A percentile compares a stretch with the other conserved stretches of the same genome.
These are phyloP conservation scores for Podospora sp. DNA, from an alignment of 495 filamentous ascomycete genomes.

Conservation along the genomic window DNA sequence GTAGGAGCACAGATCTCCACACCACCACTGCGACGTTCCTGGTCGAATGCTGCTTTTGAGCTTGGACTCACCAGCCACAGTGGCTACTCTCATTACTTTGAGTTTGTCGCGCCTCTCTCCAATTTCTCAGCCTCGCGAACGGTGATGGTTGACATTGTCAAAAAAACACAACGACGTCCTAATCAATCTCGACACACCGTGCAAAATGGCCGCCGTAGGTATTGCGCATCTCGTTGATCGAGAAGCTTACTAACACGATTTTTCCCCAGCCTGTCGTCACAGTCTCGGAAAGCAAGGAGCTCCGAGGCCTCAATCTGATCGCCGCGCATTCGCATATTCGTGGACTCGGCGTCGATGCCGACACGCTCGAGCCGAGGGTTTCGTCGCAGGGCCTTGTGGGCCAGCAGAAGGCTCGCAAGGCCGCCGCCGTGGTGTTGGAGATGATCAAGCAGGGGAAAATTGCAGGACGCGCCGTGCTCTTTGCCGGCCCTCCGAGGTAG, in stretches of 20 bases:
- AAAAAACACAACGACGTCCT: slow-evolving; percentile 13
- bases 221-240: not conserved
- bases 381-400: slow-evolving; percentile 97
- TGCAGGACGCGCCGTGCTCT: slow-evolving; percentile 90
- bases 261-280: slow-evolving; percentile 77
- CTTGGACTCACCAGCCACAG: slow-evolving; percentile 15
- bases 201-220: slow-evolving; percentile 45
- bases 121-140: slow-evolving; percentile 26
- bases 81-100: slow-evolving; percentile 1
- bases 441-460: slow-evolving; percentile 99
- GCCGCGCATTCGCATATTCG: slow-evolving; percentile 98
- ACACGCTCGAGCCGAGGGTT: slow-evolving; percentile 81
- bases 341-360: slow-evolving; percentile 89
- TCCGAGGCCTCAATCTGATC: slow-evolving; percentile 92
- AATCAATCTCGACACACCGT: slow-evolving; percentile 4
- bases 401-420: slow-evolving; percentile 94
- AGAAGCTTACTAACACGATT: slow-evolving; percentile 5
- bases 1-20: not conserved
- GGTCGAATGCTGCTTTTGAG: not conserved
- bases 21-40: no score
- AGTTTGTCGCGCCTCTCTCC: not conserved
- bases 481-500: slow-evolving; percentile 87
- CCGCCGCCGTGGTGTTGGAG: slow-evolving; percentile 90
- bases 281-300: slow-evolving; percentile 89
- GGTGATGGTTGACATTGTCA: not conserved